Conservation (phyloP, 208 protist genomes). For the Polymyxa betae region DNA sequence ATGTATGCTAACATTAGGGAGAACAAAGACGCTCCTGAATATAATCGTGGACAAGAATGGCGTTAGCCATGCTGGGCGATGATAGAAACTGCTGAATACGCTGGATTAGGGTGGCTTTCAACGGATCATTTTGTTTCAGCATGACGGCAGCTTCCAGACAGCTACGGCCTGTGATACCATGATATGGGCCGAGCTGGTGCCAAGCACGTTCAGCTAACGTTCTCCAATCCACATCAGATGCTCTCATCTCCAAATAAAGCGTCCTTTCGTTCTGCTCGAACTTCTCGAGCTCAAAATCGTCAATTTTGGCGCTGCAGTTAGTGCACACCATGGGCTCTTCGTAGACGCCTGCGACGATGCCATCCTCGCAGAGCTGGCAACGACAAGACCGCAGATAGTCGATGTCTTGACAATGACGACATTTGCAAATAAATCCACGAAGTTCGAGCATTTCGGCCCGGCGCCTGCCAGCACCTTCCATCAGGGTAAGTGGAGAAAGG, state of each 20-base stretch:
- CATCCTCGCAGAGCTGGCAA: not conserved
- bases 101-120: not conserved
- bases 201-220: not conserved
- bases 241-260: conserved; percentile 7
- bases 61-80: not conserved
- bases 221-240: not conserved
- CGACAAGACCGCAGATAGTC: conserved; percentile 22
- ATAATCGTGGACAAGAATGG: not conserved
- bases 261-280: not conserved
- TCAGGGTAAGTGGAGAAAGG: not conserved
- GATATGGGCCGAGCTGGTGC: not conserved
- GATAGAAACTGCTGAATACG: conserved; percentile 9
- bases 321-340: not conserved
- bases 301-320: not conserved
- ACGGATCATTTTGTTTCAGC: not conserved
- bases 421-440: not conserved
- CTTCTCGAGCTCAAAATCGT: not conserved
- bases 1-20: no score
- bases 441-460: conserved; percentile 40
- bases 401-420: not conserved
- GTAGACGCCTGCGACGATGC: not conserved
- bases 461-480: not conserved
- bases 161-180: not conserved
- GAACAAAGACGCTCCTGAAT: not conserved
- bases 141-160: not conserved